Base-by-base conservation (phyloP, 352 stramenopile genomes). In the Globisporangium echinulatum region DNA sequence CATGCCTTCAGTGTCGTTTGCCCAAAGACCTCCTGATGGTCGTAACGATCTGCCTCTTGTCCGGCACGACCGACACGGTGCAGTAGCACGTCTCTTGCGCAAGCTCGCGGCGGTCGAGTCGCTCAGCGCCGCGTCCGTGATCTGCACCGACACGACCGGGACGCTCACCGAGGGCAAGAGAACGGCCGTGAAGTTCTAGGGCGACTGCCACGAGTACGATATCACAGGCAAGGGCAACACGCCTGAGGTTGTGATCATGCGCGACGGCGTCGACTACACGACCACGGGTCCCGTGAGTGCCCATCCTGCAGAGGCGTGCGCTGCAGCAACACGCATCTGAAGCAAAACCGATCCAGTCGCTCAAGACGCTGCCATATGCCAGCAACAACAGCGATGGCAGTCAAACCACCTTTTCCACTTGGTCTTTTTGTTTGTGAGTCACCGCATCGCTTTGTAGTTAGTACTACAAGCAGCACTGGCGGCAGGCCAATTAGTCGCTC, bases 71-170 rank as follows among this genome's bases (percentile, higher is more conserved):
- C 1, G 74, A 79, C 25, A 94, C 93, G 85, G 71, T 87, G 37
- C 76, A 75, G 53, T 82, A 87, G 63, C 75, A 91, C 61, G 85
- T 91, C 75, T 94, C 0, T 80, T 96, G 3, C 85, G 90, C 50
- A 94, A 96, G 62, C 75, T 96, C 36, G 78, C 85, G 5, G 79
- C 92, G 5, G 76, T 91, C 13, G 74, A 89, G 63, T 89, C 79
- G 38, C 87, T 98, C 54, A 88, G 85, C 14, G 88, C 94, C 5
- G 94, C 92, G 4, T 96, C 90, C 6, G 90, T 98, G 0, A 94
- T 96, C 53, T 98, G 81, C 52, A 88, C 82, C 0, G 93, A 98
- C 71, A 98, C 98, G 77, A 98, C 95, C 0, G 95, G 95, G 9
- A 98, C 95, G 10, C 69, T 98, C 11, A 98, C 95, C 0, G 82